These are phyloP conservation scores for Guillardia theta DNA, from an alignment of 78 protist species.

Conservation along the genomic window DNA sequence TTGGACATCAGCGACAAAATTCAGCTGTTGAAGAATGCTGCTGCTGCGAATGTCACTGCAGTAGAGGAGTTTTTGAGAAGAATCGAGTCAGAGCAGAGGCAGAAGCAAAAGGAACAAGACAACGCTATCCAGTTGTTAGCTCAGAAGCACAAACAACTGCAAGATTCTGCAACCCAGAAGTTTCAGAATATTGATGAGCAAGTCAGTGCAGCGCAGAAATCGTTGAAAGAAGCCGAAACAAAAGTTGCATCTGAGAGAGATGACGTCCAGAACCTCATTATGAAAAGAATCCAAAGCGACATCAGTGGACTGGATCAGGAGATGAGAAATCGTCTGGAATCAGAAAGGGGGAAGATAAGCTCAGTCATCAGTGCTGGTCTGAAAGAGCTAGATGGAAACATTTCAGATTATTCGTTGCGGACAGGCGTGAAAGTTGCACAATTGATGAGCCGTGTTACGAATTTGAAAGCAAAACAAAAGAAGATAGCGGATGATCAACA, in stretches of 20 bases:
- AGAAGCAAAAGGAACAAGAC: not conserved
- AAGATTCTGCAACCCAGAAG: not conserved
- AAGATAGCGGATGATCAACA: not conserved
- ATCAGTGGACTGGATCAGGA: not conserved
- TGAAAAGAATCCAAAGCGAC: not conserved
- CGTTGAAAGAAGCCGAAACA: not conserved
- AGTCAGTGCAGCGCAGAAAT: not conserved
- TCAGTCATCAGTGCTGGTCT: not conserved
- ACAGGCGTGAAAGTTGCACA: not conserved
- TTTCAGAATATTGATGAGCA: not conserved
- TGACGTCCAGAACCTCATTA: not conserved
- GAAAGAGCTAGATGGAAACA: not conserved
- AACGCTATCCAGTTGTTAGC: not conserved
- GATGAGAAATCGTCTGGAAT: not conserved
- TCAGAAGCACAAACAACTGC: not conserved
- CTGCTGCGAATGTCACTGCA: not conserved
- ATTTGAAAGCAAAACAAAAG: not conserved
- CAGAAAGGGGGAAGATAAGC: not conserved
- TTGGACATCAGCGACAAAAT: not conserved
- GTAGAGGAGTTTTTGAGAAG: not conserved
- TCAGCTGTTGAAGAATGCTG: not conserved
- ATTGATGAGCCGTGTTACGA: not conserved
- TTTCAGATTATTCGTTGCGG: not conserved
- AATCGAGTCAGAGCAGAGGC: not conserved
- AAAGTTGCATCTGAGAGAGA: not conserved